Evolutionary conservation across 495 filamentous ascomycete genomes (phyloP), one percentile per base, ranked within the genome.

Genomic region (Tuber umbilicatum): DNA sequence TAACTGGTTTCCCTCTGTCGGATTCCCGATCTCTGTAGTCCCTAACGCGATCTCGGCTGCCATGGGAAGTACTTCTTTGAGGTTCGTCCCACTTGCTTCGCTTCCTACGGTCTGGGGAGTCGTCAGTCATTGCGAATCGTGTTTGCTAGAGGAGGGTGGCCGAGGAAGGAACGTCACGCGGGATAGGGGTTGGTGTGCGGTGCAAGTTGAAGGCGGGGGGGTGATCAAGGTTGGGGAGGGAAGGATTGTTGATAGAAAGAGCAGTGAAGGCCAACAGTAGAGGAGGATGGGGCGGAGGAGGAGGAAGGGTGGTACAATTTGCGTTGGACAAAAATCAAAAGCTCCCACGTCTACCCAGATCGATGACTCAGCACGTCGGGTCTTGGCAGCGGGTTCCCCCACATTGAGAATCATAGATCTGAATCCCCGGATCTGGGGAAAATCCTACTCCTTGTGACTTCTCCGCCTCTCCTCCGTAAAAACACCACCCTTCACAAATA

Each of bases 41-140:
- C 19, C 77, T 76, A 9, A 69, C 41, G 60, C 74, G 70, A 31
- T 80, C 74, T 38, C 78, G 72, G 67, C 78, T 70, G 55, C 55
- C 55, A 64, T 64, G 55, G 68, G 78, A 74, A 47, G 75, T 76
- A 39, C 75, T 72, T 69, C 74, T 77, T 68, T 76, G 71, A 23
- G 80, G 73, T 40, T 82, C 81, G 38, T 82, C 80, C 81, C 81
- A 82, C 74, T 82, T 82, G 72, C 80, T 82, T 69, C 81, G 74
- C 70, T 82, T 82, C 70, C 81, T 76, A 67, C 81, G 81, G 16
- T 82, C 80, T 27, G 76, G 40, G 12, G 80, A 79, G 68, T 76
- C 77, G 73, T 82, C 80, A n/a, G 75, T 82, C 78, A 82, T 82
- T 50, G 40, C 23, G 35, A 40, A 35, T 17, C 10, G 69, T 43